Base-by-base conservation (phyloP, 2,329 filamentous ascomycete genomes). In the Thelonectria olida region DNA sequence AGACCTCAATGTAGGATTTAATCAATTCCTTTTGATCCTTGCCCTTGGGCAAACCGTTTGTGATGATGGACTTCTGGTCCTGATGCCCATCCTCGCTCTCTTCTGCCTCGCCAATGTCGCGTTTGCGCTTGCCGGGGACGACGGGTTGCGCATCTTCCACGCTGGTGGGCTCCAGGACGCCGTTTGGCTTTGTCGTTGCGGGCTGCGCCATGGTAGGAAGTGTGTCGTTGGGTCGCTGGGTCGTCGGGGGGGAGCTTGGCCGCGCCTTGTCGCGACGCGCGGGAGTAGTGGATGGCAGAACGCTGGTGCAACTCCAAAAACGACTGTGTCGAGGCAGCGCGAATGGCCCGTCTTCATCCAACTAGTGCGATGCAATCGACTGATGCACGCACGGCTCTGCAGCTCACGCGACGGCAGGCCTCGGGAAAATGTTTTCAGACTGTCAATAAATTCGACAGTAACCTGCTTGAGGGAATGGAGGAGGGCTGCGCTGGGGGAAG, bases 111-210 rank as follows among this genome's bases (percentile, higher is more conserved):
- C 73, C 78, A 50, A 77, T 75, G 69, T 87, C 84, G 81, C 86
- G 86, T 78, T 89, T 89, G 74, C 86, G 81, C 79, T 89, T 89
- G 59, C 78, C 78, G 23, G 80, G 74, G 31, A 79, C 69, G 54
- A 73, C 71, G 51, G 75, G 69, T 53, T 73, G 74, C 44, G 68
- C 70, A 60, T 72, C 66, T 36, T 75, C 73, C 49, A 70, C 67
- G 47, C 71, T 73, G 49, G 69, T 68, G 22, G 78, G 77, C 63
- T 75, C 78, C 54, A 76, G 69, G 55, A 76, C 74, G 68, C 81
- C 82, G 73, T 84, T 83, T 57, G 72, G 69, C 63, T 76, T 74
- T 51, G 73, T 72, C 51, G 74, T 71, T 61, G 76, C 71, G 53
- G 79, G 75, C 73, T 82, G 80, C 69, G 80, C 76, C 80, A 81